Evolutionary conservation across 2,329 filamentous ascomycete genomes (phyloP), one percentile per base, ranked within the genome.

Genomic region (Acrocalymma vagum): DNA sequence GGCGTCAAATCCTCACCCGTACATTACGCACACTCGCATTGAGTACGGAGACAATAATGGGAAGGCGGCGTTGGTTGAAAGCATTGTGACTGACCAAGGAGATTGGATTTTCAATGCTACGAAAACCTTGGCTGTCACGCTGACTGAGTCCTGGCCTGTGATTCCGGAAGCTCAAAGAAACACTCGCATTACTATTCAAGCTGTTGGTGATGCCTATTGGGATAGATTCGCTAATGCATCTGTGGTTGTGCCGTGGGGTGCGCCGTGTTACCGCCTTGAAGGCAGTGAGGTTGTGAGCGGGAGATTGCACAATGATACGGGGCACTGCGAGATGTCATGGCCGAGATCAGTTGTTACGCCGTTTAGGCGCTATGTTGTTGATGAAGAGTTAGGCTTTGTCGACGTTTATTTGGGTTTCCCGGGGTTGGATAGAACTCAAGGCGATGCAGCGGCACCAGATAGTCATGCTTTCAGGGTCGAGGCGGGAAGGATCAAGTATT

Each of bases 71-170:
- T 25, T 54, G 6, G 58, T 63, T 27, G 58, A 63, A 22, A 50
- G 43, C 17, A 38, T 62, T 9, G 56, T 62, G 2, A 60, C 60
- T 1, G 56, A 59, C 17, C 28, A 43, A 24, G 60, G 60, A 15
- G 59, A 63, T 33, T 63, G 60, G 59, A 44, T 56, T 2, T 62
- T 63, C 48, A 63, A 63, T 29, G 57, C 57, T 5, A 63, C 55
- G 7, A 50, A 48, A 16, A 48, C 45, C 14, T 31, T 51, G 9
- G 32, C 54, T 26, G 49, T 49, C 34, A 48, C 53, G 8, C 32
- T 22, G 21, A 38, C 29, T 6, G 60, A 63, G 18, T 40, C 32
- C 16, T 62, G 60, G 58, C 15, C 29, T 9, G 33, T 41, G 1
- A 53, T 62, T 28, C 52, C 58, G 1, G 18, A 41, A 29, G 15